Evolutionary conservation across 805 yeast genomes (phyloP).

Genomic region (Zygosaccharomyces rouxii): DNA sequence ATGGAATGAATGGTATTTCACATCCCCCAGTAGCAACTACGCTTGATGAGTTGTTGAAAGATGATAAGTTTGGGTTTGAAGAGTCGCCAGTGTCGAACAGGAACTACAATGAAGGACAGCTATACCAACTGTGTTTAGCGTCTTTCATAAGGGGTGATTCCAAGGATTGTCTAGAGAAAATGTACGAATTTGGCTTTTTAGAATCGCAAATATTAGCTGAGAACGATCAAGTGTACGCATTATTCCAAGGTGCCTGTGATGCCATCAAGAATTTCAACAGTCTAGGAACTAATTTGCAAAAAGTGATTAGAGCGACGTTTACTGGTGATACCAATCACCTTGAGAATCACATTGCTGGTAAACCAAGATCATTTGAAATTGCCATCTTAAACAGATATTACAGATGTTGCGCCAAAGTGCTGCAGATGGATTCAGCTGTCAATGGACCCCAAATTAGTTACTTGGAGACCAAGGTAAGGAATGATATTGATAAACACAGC

Average conservation of each 20-base stretch:
- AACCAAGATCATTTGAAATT: slow-evolving; percentile 5
- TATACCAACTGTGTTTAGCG: slow-evolving; percentile 20
- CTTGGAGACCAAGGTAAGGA: slow-evolving; percentile 7
- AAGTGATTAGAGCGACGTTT: slow-evolving; percentile 5
- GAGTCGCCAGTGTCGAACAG: background rate
- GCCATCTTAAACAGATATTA: slow-evolving; percentile 9
- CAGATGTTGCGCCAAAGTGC: slow-evolving; percentile 12
- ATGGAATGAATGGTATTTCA: slow-evolving; percentile 9
- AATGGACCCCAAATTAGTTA: background rate
- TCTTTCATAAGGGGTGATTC: slow-evolving; percentile 23
- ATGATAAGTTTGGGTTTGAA: slow-evolving; percentile 15
- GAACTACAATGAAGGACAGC: background rate
- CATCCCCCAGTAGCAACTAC: slow-evolving; percentile 7
- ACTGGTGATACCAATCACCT: slow-evolving; percentile 5
- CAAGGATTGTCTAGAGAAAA: slow-evolving; percentile 20
- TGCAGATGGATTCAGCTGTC: slow-evolving; percentile 3
- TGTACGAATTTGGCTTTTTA: slow-evolving; percentile 19
- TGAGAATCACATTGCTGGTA: background rate
- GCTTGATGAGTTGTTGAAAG: slow-evolving; percentile 22
- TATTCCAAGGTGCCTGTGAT: slow-evolving; percentile 21
- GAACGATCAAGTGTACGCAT: slow-evolving; percentile 9
- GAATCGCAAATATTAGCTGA: slow-evolving; percentile 3
- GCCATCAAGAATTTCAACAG: slow-evolving; percentile 9
- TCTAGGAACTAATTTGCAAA: slow-evolving; percentile 15
- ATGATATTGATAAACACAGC: slow-evolving; percentile 4